Percentiles rank a stretch among this genome's conserved stretches.
Conservation (phyloP, 441 rosid genomes). For the Jatropha podagrica region DNA sequence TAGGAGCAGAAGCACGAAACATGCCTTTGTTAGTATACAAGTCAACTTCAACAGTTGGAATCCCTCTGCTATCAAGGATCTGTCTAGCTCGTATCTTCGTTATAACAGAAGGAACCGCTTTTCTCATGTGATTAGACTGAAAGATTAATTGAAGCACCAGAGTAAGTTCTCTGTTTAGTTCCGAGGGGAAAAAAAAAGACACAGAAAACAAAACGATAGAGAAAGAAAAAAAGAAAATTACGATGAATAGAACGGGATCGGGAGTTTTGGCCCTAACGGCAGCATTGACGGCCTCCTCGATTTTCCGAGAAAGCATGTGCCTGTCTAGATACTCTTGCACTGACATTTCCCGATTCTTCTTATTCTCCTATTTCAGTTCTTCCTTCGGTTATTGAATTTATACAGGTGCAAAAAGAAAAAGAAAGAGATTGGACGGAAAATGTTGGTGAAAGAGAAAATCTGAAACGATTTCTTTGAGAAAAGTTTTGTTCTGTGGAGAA, state of each 20-base stretch:
- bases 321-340: slow-evolving; percentile 94
- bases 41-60: slow-evolving; percentile 95
- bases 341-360: slow-evolving; percentile 48
- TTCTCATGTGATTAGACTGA: slow-evolving; percentile 94
- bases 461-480: neutral
- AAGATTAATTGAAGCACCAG: neutral
- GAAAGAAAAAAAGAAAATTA: slow-evolving; percentile 26
- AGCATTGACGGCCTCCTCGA: slow-evolving; percentile 98
- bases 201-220: neutral
- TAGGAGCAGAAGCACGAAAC: slow-evolving; percentile 86
- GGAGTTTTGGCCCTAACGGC: slow-evolving; percentile 90
- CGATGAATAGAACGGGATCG: slow-evolving; percentile 97
- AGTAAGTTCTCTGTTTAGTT: neutral
- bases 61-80: slow-evolving; percentile 93
- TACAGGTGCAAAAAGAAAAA: neutral
- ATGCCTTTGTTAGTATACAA: slow-evolving; percentile 86
- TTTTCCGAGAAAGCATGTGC: slow-evolving; percentile 88
- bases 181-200: neutral
- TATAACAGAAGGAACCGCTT: slow-evolving; percentile 76
- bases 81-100: slow-evolving; percentile 86
- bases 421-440: no score
- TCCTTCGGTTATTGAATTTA: neutral
- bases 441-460: neutral
- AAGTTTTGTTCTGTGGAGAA: no score
- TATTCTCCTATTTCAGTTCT: neutral